Evolutionary conservation across 352 stramenopile species (phyloP), one percentile per base, ranked within the genome.

Genomic region (Phytophthora fragariae): DNA sequence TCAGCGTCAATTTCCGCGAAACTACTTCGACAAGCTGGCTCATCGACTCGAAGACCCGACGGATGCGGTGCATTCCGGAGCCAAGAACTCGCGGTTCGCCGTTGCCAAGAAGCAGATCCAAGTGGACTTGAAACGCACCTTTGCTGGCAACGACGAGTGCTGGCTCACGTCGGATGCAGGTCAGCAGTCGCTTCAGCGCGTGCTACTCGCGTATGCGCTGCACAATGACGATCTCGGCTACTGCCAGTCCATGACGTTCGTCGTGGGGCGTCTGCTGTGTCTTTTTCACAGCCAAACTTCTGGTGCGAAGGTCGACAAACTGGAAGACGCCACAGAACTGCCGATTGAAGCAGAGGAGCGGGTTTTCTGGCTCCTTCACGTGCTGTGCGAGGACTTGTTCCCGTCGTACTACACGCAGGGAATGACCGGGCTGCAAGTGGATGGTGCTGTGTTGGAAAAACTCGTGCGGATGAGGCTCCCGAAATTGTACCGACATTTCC

Each of bases 231-330:
- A 60, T 21, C 76, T 98, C 6, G 92, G 92, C 14, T 98, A 98
- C 69, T 97, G 92, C 55, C 92, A 97, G 73, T 93, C 85, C 19
- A 97, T 97, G 90, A 97, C 92, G 46, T 97, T 97, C 59, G 84
- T 97, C 21, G 89, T 89, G 8, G 92, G 83, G 0, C 78, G 92
- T 15, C 50, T 97, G 37, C 62, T 97, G 41, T 93, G 86, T 60
- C 59, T 93, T 5, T 90, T 81, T 54, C 75, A 77, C 24, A 24
- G 60, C n/a, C 27, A 71, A 27, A 33, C 8, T 4, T 29, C 12
- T 12, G 21, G 47, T 33, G 55, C 24, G 10, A 44, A 65, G 39
- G 41, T 14, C 5, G 15, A 68, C 17, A 39, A 62, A 35, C 17
- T 68, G 12, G 39, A 39, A 2, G 31, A 61, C 12, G 10, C 3